Base-by-base conservation (phyloP, 345 rosid genomes). In the Populus nigra region DNA sequence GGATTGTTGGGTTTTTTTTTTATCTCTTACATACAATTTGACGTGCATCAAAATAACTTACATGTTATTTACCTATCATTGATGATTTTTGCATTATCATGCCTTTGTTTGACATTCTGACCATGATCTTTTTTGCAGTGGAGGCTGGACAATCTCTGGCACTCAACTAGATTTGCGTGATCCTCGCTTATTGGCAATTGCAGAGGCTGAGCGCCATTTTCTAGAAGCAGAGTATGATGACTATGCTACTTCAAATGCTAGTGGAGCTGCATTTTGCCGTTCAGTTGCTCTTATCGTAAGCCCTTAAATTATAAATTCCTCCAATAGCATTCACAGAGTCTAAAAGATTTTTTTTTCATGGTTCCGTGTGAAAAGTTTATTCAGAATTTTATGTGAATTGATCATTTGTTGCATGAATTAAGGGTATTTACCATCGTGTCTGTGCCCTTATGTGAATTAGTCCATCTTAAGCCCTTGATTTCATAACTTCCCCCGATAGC, bases 121-220 rank as follows among this genome's bases (percentile, higher is more conserved):
- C 69, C 36, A 11, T 69, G 63, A 55, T 85, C 59, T 68, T 79
- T 59, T 69, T 65, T 87, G 77, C 84, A 92, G 98, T 68, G 94
- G 94, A 82, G 97, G 97, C 72, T 93, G 97, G 99, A 93, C 91
- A 57, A 86, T 93, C 70, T 91, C 97, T 35, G 99, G 98, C 50
- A 87, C 88, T 76, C 90, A 93, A 73, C 72, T 92, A 83, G 95
- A 93, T 82, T 76, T 93, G 78, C 85, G 78, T n/a, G 97, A 96
- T 83, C 97, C 96, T 83, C 99, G 86, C 74, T 84, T 93, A 69
- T 72, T 92, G 75, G 97, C 95, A 35, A 91, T 96, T 33, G 95
- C 97, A 25, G 97, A 96, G 87, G 95, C 97, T 25, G 99, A 96
- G 76, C 93, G 88, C 9, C 95, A 92, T 84, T 84, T 96, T 84